Evolutionary conservation across 2,329 filamentous ascomycete species (phyloP).

Genomic region (Alternaria ventricosa): DNA sequence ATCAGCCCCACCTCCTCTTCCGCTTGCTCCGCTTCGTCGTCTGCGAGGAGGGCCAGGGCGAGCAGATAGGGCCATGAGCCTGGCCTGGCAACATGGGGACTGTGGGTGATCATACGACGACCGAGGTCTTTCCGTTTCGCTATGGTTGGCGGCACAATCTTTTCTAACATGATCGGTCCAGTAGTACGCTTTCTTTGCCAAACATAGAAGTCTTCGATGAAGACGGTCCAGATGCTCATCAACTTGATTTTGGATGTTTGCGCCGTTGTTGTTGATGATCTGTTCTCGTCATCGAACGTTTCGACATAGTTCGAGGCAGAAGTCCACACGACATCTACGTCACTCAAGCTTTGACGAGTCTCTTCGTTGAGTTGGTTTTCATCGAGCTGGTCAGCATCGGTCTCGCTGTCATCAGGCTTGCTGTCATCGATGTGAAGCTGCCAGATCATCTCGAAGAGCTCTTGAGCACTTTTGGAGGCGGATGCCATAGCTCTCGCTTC

Average conservation of each 20-base stretch:
- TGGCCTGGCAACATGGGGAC: not conserved
- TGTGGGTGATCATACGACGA: not conserved
- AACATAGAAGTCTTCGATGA: not conserved
- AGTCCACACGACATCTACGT: not conserved
- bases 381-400: not conserved
- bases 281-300: not conserved
- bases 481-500: not conserved
- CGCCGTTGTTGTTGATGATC: not conserved
- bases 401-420: not conserved
- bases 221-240: not conserved
- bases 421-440: not conserved
- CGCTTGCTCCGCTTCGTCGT: not conserved
- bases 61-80: not conserved
- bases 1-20: not conserved
- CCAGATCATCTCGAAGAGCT: not conserved
- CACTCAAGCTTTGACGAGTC: not conserved
- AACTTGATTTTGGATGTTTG: not conserved
- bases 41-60: not conserved
- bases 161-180: not conserved
- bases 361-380: not conserved
- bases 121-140: not conserved
- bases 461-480: not conserved
- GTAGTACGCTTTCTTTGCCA: not conserved
- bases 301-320: not conserved
- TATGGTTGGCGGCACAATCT: not conserved